Evolutionary conservation across 495 filamentous ascomycete genomes (phyloP), one percentile per base, ranked within the genome.

Genomic region (Neurospora hispaniola): DNA sequence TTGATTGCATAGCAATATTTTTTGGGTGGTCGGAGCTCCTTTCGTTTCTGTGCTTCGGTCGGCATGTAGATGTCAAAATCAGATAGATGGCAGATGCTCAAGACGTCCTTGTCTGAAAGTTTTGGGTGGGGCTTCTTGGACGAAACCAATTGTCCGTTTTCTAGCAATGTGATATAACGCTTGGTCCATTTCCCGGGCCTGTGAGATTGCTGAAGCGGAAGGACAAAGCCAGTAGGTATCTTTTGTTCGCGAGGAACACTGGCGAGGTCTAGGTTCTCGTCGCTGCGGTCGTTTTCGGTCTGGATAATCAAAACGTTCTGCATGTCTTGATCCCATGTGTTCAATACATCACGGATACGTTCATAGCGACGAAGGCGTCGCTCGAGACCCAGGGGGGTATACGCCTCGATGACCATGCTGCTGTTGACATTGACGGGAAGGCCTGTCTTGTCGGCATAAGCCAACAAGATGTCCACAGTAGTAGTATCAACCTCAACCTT

Each of bases 31-130:
- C 88, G 92, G 72, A 94, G 82, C 72, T 89, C 87, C 46, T 88
- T 87, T 42, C 83, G 80, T 71, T 88, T 82, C 43, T 91, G 88
- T 16, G 87, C 86, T 46, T 89, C 85, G 4, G 87, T 90, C 11
- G 93, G 91, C 9, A 85, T 88, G 80, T 97, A 97, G 48, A 97
- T 92, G 76, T 99, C 96, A 76, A 95, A 99, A 79, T 98, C 96
- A 11, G 94, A 93, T 16, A 99, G 80, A 80, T 97, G 93, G 78
- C 96, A 98, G 41, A 96, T 84, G 73, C 88, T 91, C 0, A 84
- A 80, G 11, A 82, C 78, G 69, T 97, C 91, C 77, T 90, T 91
- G 48, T 89, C 87, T 10, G 81, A 78, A 10, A 80, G 73, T 54
- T 82, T 86, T 1, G 79, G 72, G 54, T 87, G 85, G 11, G 82